Evolutionary conservation across 257 asterid genomes (phyloP), one percentile per base, ranked within the genome.

Genomic region (Solanum pimpinellifolium): DNA sequence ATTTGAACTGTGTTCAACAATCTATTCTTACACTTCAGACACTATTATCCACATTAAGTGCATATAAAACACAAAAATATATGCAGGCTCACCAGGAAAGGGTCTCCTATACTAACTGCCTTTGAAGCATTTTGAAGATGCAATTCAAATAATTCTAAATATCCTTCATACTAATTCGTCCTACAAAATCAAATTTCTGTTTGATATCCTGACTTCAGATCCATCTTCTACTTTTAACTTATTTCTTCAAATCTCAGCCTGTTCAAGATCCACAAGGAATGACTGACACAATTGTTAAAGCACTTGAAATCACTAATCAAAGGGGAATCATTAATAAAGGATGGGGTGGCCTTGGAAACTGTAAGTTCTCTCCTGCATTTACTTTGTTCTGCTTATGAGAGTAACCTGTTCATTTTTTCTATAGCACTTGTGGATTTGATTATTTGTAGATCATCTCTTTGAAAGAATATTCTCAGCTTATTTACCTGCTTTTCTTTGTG

Each of bases 311-410:
- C 84, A 96, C 98, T 29, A 93, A 92, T 85, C 98, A 95, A 86
- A 96, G 99, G 84, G 98, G 99, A 86, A 94, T 96, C 93, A 95
- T 96, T 68, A 95, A 96, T 76, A 94, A 93, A 93, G 99, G 99
- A 91, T 96, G 99, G 99, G 99, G 98, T 66, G 99, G 98, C 88
- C 93, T 96, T 76, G 99, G 99, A 87, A 84, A 91, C 78, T 52
- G 99, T 96, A 93, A 59, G 88, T 88, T 88, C 23, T 56, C 77
- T 78, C 29, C 84, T 77, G 85, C 21, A 13, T 65, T 56, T 31
- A 49, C 69, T 81, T 81, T 81, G 12, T 49, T 31, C 85, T 6
- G 46, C 46, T 18, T 81, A 18, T 20, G 68, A 49, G 46, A 49
- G 6, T 29, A 81, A 49, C 31, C 46, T 52, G 85, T 81, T 81